Evolutionary conservation across 345 rosid species (phyloP), one percentile per base, ranked within the genome.

Genomic region (Cardamine resedifolia): DNA sequence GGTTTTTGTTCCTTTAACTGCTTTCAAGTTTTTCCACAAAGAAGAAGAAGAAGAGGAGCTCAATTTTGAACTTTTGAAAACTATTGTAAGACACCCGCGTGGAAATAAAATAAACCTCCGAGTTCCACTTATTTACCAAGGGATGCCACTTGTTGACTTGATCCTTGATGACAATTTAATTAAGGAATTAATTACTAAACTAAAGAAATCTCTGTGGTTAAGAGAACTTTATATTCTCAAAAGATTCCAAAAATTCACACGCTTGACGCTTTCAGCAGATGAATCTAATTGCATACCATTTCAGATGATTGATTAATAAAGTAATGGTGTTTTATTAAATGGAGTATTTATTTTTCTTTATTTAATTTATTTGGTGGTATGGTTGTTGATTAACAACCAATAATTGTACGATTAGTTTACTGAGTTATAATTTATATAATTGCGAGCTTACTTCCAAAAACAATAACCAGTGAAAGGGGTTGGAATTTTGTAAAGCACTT

Each of bases 11-110:
- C 28, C 16, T 67, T 6, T 2, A 67, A 68, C 65, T 44, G 74
- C 26, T 57, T 66, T 30, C 55, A 33, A 57, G 63, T 39, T 68
- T 68, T 30, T 56, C 24, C 64, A 14, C 44, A 19, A 30, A 41
- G 63, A 47, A 2, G 69, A 64, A 26, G 59, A 43, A 41, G 52
- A 6, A 16, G 41, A 41, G 6, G 55, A 70, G 65, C 65, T 70
- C 47, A 9, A 44, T 57, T 55, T 69, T 20, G 73, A 58, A 63
- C 55, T 27, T 62, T 62, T 62, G 67, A 62, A 60, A 62, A 16
- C 0, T 28, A 4, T 6, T 9, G 36, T 2, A 33, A 19, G 58
- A 49, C 39, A 28, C 10, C 33, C 9, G 10, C 58, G 56, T 11
- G 4, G 7, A 16, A 23, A 26, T 9, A 5, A 10, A 69, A 43